Percentiles rank a stretch among this genome's conserved stretches.
phyloP scores from a whole-genome alignment of 2,329 filamentous ascomycete genomes.

The Fusarium neocosmosporiellum region DNA sequence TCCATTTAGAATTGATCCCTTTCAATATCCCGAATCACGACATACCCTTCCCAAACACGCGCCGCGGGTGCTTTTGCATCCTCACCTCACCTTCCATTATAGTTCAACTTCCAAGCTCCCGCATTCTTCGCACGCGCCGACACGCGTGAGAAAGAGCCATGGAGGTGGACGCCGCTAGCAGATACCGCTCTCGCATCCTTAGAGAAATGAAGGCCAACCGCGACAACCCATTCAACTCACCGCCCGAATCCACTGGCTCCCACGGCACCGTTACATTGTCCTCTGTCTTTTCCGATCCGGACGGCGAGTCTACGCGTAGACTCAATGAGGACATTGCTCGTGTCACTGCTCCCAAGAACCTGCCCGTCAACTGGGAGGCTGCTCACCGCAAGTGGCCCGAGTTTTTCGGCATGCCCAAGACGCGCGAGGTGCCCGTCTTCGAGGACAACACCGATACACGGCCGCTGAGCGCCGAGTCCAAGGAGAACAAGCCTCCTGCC shows the following conservation, averaged over 20 bases:
- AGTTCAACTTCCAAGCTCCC: slow-evolving; percentile 32
- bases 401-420: slow-evolving; percentile 57
- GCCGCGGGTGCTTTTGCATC: slow-evolving; percentile 36
- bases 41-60: slow-evolving; percentile 30
- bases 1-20: slow-evolving; percentile 36
- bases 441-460: slow-evolving; percentile 51
- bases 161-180: slow-evolving; percentile 55
- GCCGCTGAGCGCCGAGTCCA: slow-evolving; percentile 51
- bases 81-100: slow-evolving; percentile 29
- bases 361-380: slow-evolving; percentile 57
- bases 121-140: slow-evolving; percentile 26
- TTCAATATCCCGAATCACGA: slow-evolving; percentile 17
- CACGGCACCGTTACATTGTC: slow-evolving; percentile 67
- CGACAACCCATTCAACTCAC: slow-evolving; percentile 68
- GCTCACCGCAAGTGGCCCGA: slow-evolving; percentile 65
- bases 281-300: slow-evolving; percentile 63
- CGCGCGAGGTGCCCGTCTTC: slow-evolving; percentile 41
- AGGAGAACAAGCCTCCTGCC: slow-evolving; percentile 59
- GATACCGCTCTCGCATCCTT: slow-evolving; percentile 61
- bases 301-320: slow-evolving; percentile 65
- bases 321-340: slow-evolving; percentile 62
- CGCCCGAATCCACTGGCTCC: slow-evolving; percentile 67
- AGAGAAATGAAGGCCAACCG: slow-evolving; percentile 65
- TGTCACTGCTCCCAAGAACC: slow-evolving; percentile 53
- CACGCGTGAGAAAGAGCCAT: slow-evolving; percentile 49